Conservation (phyloP, 768 basidiomycete species). For the Agaricus subrufescens region DNA sequence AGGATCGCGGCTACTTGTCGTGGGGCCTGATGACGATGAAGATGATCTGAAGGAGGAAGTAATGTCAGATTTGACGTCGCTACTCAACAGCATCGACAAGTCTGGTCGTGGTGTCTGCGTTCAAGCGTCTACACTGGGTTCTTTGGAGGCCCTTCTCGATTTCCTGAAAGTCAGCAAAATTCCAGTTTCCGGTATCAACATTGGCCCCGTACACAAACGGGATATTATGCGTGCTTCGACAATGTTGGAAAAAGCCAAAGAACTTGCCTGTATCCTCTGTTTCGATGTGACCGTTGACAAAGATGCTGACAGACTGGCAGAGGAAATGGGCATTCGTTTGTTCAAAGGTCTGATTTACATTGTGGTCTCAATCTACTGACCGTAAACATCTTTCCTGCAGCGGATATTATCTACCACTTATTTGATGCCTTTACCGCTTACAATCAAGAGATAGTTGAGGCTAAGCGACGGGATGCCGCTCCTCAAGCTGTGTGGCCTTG, state of each 20-base stretch:
- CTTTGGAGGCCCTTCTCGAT: constrained; percentile 92
- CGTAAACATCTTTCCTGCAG: constrained; percentile 35
- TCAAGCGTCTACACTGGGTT: constrained; percentile 95
- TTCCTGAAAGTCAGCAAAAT: constrained; percentile 96
- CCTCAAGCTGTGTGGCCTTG: constrained; percentile 98
- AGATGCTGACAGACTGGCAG: constrained; percentile 87
- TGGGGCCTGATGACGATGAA: constrained; percentile 94
- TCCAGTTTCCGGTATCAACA: constrained; percentile 95
- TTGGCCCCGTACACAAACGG: constrained; percentile 94
- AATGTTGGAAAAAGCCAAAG: constrained; percentile 95
- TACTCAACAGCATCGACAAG: constrained; percentile 89
- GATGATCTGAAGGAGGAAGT: constrained; percentile 92
- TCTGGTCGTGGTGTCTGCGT: constrained; percentile 97
- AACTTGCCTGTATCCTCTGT: constrained; percentile 91
- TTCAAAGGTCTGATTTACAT: constrained; percentile 69
- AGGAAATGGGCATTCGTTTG: constrained; percentile 89
- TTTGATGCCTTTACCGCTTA: constrained; percentile 96
- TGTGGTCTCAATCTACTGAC: neutral
- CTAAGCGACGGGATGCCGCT: constrained; percentile 88
- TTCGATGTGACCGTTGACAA: constrained; percentile 95
- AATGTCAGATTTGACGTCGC: constrained; percentile 90
- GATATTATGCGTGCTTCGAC: constrained; percentile 89
- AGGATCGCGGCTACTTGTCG: constrained; percentile 88
- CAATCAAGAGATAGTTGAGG: constrained; percentile 86
- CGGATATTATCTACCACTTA: constrained; percentile 97